phyloP scores from a whole-genome alignment of 2,329 filamentous ascomycete genomes.

The Colletotrichum sp. region DNA sequence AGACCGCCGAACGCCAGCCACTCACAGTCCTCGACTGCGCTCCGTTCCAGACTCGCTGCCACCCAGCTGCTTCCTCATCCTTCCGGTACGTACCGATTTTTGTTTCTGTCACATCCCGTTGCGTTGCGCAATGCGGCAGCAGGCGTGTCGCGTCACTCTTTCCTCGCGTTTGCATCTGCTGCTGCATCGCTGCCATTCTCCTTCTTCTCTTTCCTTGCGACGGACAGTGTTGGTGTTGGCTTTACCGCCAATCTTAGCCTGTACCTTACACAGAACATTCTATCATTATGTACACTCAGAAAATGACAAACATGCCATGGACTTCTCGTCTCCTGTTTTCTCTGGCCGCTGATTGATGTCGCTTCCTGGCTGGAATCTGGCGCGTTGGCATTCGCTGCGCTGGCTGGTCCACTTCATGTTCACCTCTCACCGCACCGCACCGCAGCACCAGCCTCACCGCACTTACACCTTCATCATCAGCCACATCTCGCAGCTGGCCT shows the following conservation, averaged over 20 bases:
- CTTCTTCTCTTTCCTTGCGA: neutral
- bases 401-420: neutral
- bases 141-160: neutral
- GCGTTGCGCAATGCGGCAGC: neutral
- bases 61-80: neutral
- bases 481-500: neutral
- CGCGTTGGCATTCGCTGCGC: constrained; percentile 6
- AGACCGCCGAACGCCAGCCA: constrained; percentile 13
- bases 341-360: neutral
- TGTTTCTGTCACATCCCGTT: constrained; percentile 4
- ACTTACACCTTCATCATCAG: constrained; percentile 8
- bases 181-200: neutral
- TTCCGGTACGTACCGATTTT: constrained; percentile 18
- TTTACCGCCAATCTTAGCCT: neutral
- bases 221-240: neutral
- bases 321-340: neutral
- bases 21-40: neutral
- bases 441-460: constrained; percentile 7
- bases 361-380: neutral
- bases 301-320: constrained; percentile 3
- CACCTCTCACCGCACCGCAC: neutral
- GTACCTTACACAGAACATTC: neutral
- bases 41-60: neutral
- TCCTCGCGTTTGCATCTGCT: neutral
- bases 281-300: constrained; percentile 5